Conservation (phyloP, 2,329 filamentous ascomycete genomes). For the Fusarium newnesense region DNA sequence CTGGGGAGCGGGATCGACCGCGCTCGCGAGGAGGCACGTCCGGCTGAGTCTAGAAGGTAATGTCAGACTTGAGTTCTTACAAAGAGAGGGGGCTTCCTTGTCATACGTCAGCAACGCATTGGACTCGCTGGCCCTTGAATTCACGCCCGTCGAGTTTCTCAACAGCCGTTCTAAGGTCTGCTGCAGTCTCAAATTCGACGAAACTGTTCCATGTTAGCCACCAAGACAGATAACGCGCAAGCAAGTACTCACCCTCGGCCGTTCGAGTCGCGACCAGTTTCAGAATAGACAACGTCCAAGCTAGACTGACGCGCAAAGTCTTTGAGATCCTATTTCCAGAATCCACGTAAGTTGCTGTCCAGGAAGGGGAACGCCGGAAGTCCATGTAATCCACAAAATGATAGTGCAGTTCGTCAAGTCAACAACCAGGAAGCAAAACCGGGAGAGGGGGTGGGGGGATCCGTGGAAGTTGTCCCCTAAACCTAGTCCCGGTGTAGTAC, state of each 20-base stretch:
- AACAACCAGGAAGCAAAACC: conserved; percentile 46
- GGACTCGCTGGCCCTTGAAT: conserved; percentile 90
- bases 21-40: conserved; percentile 76
- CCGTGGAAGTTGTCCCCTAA: conserved; percentile 44
- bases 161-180: conserved; percentile 88
- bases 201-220: conserved; percentile 68
- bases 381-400: conserved; percentile 51
- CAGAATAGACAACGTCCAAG: conserved; percentile 97
- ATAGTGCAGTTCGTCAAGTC: conserved; percentile 53
- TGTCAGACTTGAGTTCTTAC: conserved; percentile 32
- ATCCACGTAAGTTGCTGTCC: conserved; percentile 82
- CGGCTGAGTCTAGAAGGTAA: conserved; percentile 74
- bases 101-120: conserved; percentile 84
- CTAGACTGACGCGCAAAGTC: conserved; percentile 98
- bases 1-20: conserved; percentile 82
- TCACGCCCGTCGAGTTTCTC: conserved; percentile 94
- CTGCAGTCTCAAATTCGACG: conserved; percentile 95
- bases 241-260: conserved; percentile 80
- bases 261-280: conserved; percentile 71
- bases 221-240: not conserved
- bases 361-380: conserved; percentile 52
- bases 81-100: conserved; percentile 6
- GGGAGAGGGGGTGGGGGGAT: conserved; percentile 39
- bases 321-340: conserved; percentile 95
- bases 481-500: conserved; percentile 43